phyloP scores from a whole-genome alignment of 2,329 filamentous ascomycete genomes.

The Lasiodiplodia sp. region DNA sequence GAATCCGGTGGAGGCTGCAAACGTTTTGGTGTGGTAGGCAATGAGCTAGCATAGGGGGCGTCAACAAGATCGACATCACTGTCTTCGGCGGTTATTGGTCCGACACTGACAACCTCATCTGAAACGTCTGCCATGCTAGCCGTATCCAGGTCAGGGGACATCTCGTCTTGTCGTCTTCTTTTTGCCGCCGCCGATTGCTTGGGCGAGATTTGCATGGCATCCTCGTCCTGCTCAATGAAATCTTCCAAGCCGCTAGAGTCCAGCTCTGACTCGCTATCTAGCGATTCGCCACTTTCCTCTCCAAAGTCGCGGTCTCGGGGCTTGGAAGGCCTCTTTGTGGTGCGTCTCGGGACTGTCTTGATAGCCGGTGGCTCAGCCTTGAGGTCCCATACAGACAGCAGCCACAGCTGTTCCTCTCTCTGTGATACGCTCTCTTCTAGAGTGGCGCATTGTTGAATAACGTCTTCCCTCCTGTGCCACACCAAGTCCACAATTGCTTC shows the following conservation, averaged over 20 bases:
- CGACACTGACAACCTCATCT: not conserved
- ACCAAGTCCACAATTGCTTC: slow-evolving; percentile 59
- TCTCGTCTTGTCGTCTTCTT: too few relatives aligned
- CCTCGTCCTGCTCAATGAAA: slow-evolving; percentile 57
- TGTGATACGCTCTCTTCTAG: slow-evolving; percentile 73
- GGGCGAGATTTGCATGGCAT: not conserved
- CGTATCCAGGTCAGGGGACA: not conserved
- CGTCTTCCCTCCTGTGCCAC: slow-evolving; percentile 61
- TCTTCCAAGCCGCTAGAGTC: slow-evolving; percentile 54
- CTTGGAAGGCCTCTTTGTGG: not conserved
- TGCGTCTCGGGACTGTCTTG: not conserved
- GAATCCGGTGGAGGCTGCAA: not conserved
- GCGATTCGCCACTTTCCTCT: slow-evolving; percentile 57
- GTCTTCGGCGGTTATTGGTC: not conserved
- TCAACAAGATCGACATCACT: not conserved
- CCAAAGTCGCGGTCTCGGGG: slow-evolving; percentile 29
- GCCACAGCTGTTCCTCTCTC: slow-evolving; percentile 61
- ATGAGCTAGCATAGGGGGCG: not conserved
- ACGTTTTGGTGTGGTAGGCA: not conserved
- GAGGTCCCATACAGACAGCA: slow-evolving; percentile 50
- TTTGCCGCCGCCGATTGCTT: not conserved
- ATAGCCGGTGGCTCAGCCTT: slow-evolving; percentile 33
- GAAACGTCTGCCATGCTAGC: not conserved
- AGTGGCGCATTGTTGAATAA: slow-evolving; percentile 63
- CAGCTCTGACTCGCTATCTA: slow-evolving; percentile 42